Evolutionary conservation across 1,139 yeast genomes (phyloP).

Genomic region (Scheffersomyces lignicola): DNA sequence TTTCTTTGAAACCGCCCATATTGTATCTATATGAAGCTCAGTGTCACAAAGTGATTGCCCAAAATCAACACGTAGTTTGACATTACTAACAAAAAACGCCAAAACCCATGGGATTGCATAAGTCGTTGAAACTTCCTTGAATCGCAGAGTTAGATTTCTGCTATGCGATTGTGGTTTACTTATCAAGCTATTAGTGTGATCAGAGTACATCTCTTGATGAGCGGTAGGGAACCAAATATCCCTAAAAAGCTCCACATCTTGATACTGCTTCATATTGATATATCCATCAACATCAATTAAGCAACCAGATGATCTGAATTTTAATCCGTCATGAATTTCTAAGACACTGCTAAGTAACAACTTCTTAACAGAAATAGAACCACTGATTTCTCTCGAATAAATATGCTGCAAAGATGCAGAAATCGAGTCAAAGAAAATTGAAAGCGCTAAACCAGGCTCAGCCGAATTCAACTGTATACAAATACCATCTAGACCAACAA

Average conservation of each 20-base stretch:
- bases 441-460: constrained; percentile 38
- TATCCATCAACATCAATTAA: constrained; percentile 60
- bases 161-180: constrained; percentile 22
- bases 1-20: constrained; percentile 74
- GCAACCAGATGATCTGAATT: constrained; percentile 52
- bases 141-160: constrained; percentile 49
- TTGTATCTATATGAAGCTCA: constrained; percentile 50
- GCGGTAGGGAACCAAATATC: constrained; percentile 77
- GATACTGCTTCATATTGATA: constrained; percentile 79
- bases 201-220: constrained; percentile 9
- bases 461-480: constrained; percentile 56
- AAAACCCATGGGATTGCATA: constrained; percentile 77
- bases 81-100: constrained; percentile 54
- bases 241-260: constrained; percentile 76
- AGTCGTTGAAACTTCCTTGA: constrained; percentile 62
- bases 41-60: constrained; percentile 83
- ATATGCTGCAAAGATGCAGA: constrained; percentile 82
- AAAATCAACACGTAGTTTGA: constrained; percentile 63
- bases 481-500: constrained; percentile 69
- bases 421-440: constrained; percentile 49
- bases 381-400: constrained; percentile 87
- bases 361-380: constrained; percentile 60
- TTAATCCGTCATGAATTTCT: constrained; percentile 36
- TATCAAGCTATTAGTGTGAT: neutral
- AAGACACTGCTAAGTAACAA: constrained; percentile 43